These are phyloP conservation scores for Wickerhamiella qilinensis DNA, from an alignment of 805 yeast species.

Conservation along the genomic window DNA sequence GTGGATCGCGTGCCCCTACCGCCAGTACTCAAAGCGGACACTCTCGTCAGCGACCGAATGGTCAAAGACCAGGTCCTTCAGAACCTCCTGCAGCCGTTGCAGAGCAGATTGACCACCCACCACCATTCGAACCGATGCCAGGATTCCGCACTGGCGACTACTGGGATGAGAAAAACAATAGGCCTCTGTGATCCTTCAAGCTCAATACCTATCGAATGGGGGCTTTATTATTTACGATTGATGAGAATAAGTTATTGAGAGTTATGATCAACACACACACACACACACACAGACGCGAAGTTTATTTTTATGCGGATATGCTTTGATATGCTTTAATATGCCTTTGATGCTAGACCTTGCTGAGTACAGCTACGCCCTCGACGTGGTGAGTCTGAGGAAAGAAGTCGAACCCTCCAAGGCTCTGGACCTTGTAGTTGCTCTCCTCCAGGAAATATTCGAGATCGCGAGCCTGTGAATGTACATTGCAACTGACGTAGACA, in stretches of 20 bases:
- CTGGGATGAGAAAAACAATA: conserved; percentile 4
- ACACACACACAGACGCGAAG: no score
- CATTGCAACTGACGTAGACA: conserved; percentile 94
- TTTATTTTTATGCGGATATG: not conserved
- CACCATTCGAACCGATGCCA: conserved; percentile 6
- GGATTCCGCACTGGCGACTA: conserved; percentile 7
- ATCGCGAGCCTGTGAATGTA: conserved; percentile 94
- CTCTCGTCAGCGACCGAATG: no score
- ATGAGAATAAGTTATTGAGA: no score
- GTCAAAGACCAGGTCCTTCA: no score
- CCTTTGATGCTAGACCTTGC: not conserved
- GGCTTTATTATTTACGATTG: no score
- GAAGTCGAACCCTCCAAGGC: conserved; percentile 87
- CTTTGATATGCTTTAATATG: not conserved
- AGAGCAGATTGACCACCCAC: conserved; percentile 3
- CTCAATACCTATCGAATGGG: not conserved
- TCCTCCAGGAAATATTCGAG: conserved; percentile 64
- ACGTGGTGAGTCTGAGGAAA: conserved; percentile 93
- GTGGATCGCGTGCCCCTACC: no score
- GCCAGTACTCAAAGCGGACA: no score
- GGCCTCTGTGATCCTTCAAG: not conserved
- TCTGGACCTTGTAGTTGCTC: conserved; percentile 48
- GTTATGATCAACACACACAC: not conserved
- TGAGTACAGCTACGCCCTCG: conserved; percentile 67
- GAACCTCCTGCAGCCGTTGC: no score